phyloP scores from a whole-genome alignment of 192 early-diverging fungal genomes.

The Coemansia sp. region DNA sequence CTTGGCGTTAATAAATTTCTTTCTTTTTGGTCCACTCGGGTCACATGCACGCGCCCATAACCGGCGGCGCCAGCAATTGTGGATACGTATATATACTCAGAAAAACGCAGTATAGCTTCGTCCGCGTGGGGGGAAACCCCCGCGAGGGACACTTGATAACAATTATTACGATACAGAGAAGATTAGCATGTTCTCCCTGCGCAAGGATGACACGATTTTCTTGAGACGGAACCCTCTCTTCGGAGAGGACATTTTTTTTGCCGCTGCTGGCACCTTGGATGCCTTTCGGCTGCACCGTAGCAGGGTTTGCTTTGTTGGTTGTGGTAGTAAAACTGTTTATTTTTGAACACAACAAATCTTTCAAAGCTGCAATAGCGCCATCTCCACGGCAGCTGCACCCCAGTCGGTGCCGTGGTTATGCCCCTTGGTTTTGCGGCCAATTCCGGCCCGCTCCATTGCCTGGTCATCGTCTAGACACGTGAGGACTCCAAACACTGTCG shows the following conservation, averaged over 20 bases:
- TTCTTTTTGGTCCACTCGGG: too few species aligned
- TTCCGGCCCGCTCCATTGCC: conserved; percentile 78
- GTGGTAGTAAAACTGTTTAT: too few species aligned
- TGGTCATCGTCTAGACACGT: conserved; percentile 94
- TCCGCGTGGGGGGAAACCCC: conserved; percentile 20
- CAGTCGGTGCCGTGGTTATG: conserved; percentile 98
- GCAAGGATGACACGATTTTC: conserved; percentile 45
- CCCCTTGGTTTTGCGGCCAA: conserved; percentile 55
- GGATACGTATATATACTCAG: neutral
- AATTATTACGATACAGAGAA: conserved; percentile 50
- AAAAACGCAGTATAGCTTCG: neutral
- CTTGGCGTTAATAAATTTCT: neutral
- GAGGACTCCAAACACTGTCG: conserved; percentile 94
- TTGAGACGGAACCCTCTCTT: conserved; percentile 30
- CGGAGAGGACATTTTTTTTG: conserved; percentile 3
- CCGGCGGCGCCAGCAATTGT: neutral
- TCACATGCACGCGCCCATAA: neutral
- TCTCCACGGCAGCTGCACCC: conserved; percentile 94
- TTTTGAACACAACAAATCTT: neutral
- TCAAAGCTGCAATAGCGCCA: conserved; percentile 68
- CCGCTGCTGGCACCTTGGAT: too few species aligned
- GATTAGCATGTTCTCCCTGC: conserved; percentile 38
- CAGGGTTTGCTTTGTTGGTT: too few species aligned
- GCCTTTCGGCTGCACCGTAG: conserved; percentile 25
- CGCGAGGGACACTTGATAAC: conserved; percentile 44